Evolutionary conservation across 768 basidiomycete genomes (phyloP).

Genomic region (Mycena vitilis): DNA sequence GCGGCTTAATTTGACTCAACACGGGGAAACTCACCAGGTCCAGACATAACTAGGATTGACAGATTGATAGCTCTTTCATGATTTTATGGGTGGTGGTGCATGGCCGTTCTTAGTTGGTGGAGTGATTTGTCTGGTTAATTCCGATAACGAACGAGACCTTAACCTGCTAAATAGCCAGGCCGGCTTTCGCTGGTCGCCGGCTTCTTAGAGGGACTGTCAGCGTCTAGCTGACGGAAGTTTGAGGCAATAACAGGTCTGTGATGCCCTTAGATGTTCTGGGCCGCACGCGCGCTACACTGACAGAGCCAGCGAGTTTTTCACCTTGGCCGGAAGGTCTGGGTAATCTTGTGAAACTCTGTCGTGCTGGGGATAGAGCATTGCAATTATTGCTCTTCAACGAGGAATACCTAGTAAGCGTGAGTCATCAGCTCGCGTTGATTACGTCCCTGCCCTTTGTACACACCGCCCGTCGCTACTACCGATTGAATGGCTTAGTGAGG

Average conservation of each 20-base stretch:
- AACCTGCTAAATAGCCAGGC: constrained; percentile 92
- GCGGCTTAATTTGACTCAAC: constrained; percentile 89
- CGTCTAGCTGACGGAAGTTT: constrained; percentile 86
- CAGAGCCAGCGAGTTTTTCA: constrained; percentile 85
- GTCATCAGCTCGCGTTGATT: constrained; percentile 92
- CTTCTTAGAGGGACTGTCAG: constrained; percentile 61
- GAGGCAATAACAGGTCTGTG: constrained; percentile 93
- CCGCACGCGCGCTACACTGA: constrained; percentile 86
- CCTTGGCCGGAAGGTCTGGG: constrained; percentile 79
- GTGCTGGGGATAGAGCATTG: constrained; percentile 91
- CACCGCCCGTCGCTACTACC: constrained; percentile 89
- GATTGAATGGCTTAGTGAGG: constrained; percentile 74
- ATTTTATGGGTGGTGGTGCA: constrained; percentile 90
- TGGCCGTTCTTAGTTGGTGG: constrained; percentile 91
- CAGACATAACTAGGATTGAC: constrained; percentile 82
- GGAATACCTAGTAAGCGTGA: constrained; percentile 91
- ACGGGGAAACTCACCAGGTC: constrained; percentile 86
- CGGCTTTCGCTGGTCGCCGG: constrained; percentile 76
- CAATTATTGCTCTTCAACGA: constrained; percentile 94
- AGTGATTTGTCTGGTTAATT: constrained; percentile 98
- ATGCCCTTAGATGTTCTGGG: constrained; percentile 82
- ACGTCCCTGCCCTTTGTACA: constrained; percentile 93
- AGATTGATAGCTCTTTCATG: constrained; percentile 88
- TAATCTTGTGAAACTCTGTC: constrained; percentile 77
- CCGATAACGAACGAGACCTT: constrained; percentile 95